Percentiles rank a stretch among this genome's conserved stretches.
phyloP scores from a whole-genome alignment of 2,329 filamentous ascomycete genomes.

The Ophiocordyceps robertsii region DNA sequence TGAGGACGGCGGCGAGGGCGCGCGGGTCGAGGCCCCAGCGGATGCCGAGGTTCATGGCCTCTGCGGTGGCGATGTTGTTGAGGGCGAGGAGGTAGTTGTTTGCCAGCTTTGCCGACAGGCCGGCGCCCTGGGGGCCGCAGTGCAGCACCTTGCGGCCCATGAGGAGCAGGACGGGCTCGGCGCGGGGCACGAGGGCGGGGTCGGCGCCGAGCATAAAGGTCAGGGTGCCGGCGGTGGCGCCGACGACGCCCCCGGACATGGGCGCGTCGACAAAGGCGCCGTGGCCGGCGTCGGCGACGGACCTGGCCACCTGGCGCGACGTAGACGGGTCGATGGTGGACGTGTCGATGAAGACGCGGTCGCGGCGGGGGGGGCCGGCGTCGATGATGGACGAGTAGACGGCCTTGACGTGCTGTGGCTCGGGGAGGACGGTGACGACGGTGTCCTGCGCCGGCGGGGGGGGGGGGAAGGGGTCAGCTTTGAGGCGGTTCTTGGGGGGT shows the following conservation, averaged over 20 bases:
- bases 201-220: conserved; percentile 90
- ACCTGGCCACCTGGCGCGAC: conserved; percentile 62
- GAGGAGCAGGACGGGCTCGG: conserved; percentile 55
- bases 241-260: conserved; percentile 93
- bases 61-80: conserved; percentile 66
- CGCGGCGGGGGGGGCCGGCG: conserved; percentile 32
- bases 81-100: conserved; percentile 96
- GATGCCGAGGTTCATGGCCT: conserved; percentile 54
- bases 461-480: background rate
- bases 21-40: conserved; percentile 45
- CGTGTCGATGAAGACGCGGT: conserved; percentile 83
- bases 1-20: conserved; percentile 74
- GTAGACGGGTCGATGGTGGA: conserved; percentile 91
- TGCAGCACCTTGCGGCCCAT: conserved; percentile 86
- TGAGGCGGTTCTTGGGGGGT: no score
- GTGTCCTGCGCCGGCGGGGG: conserved; percentile 70
- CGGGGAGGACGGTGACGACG: conserved; percentile 79
- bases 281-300: conserved; percentile 48
- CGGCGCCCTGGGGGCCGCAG: conserved; percentile 72
- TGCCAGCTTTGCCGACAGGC: conserved; percentile 82
- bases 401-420: conserved; percentile 72
- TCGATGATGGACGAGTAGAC: conserved; percentile 70
- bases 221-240: conserved; percentile 72
- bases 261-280: conserved; percentile 85
- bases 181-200: conserved; percentile 42